A percentile compares a stretch with the other conserved stretches of the same genome.
These are phyloP conservation scores for Fusarium solani-melongenae DNA, from an alignment of 2,329 filamentous ascomycete species.

Conservation along the genomic window DNA sequence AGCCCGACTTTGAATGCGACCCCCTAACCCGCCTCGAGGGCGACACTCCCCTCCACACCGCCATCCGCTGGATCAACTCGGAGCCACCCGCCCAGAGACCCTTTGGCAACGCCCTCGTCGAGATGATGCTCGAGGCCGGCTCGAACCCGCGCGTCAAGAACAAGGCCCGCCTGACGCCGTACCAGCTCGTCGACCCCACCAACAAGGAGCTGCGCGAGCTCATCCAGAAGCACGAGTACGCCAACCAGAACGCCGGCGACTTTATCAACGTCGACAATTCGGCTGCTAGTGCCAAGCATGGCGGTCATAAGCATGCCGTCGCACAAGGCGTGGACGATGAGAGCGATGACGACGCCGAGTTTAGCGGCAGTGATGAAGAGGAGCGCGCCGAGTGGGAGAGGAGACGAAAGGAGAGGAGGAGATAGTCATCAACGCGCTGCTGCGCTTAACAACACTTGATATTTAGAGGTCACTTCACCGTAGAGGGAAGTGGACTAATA, in stretches of 20 bases:
- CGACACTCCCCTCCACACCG: constrained; percentile 84
- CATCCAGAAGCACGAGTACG: constrained; percentile 78
- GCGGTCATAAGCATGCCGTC: not conserved
- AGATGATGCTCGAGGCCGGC: constrained; percentile 87
- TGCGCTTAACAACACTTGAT: constrained; percentile 18
- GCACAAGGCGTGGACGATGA: constrained; percentile 42
- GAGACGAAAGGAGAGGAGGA: constrained; percentile 55
- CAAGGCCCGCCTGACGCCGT: constrained; percentile 77
- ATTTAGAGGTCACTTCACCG: constrained; percentile 29
- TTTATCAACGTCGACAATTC: constrained; percentile 57
- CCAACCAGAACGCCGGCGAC: constrained; percentile 67
- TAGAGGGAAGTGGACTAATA: constrained; percentile 12
- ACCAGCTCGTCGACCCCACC: constrained; percentile 78
- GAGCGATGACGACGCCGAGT: constrained; percentile 68
- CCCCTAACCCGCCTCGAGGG: constrained; percentile 75
- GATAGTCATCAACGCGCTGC: constrained; percentile 20
- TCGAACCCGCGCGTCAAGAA: constrained; percentile 69
- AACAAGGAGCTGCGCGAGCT: constrained; percentile 71
- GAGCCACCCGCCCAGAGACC: constrained; percentile 72
- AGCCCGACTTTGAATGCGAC: constrained; percentile 87
- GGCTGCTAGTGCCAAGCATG: constrained; percentile 16
- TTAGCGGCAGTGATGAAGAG: constrained; percentile 73
- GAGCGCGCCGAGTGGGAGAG: constrained; percentile 72
- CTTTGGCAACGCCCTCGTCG: constrained; percentile 74
- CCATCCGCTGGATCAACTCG: constrained; percentile 79